Percentiles rank a stretch among this genome's conserved stretches.
Evolutionary conservation across 2,329 filamentous ascomycete genomes (phyloP).

Genomic region (Leptographium wingfieldii): DNA sequence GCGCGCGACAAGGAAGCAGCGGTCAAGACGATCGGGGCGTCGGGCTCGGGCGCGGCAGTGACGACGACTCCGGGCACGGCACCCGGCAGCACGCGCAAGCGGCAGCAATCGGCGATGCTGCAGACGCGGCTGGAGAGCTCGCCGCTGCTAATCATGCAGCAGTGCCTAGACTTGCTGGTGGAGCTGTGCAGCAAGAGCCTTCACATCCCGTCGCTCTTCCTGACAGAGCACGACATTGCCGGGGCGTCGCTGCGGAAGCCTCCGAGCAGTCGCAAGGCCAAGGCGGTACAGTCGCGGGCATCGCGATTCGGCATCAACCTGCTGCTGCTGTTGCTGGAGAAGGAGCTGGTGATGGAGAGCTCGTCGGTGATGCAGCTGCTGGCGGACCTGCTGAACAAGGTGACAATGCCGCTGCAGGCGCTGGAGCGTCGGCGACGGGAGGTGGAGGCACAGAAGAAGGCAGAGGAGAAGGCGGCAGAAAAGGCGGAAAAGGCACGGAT

Average conservation of each 20-base stretch:
- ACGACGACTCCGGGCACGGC: constrained; percentile 64
- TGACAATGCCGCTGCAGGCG: constrained; percentile 74
- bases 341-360: constrained; percentile 93
- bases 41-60: constrained; percentile 17
- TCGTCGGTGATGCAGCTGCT: constrained; percentile 93
- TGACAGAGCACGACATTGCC: constrained; percentile 79
- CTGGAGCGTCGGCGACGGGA: constrained; percentile 77
- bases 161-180: constrained; percentile 76
- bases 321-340: constrained; percentile 73
- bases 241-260: constrained; percentile 64
- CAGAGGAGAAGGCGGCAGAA: constrained; percentile 15
- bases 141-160: constrained; percentile 87
- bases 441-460: constrained; percentile 29
- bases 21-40: not conserved
- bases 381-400: constrained; percentile 72
- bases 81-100: constrained; percentile 7
- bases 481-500: constrained; percentile 13
- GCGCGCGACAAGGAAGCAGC: constrained; percentile 46
- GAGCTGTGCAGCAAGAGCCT: constrained; percentile 75
- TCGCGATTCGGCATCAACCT: constrained; percentile 88
- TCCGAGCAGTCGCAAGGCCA: constrained; percentile 58
- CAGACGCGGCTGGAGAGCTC: constrained; percentile 76
- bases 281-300: constrained; percentile 78
- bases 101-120: constrained; percentile 36
- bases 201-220: constrained; percentile 81